Base-by-base conservation (phyloP, 2,329 filamentous ascomycete genomes). In the Phyllosticta paracitricarpa region DNA sequence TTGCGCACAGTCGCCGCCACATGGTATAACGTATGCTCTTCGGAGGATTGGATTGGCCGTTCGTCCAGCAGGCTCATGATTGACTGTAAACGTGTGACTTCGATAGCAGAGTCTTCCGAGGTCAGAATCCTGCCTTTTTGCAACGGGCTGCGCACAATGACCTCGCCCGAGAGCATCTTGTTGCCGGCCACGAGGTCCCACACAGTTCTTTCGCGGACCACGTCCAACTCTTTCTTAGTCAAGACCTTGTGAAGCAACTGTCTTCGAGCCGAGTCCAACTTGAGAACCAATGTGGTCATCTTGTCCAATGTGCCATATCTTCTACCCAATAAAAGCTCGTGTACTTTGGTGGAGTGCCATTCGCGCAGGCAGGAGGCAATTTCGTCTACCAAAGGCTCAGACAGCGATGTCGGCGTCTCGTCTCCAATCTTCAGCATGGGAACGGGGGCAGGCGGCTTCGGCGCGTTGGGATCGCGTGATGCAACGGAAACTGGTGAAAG, bases 401-500 rank as follows among this genome's bases (percentile, higher is more conserved):
- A 86, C 17, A 84, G 81, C 5, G 91, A 97, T 0, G 91, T 96
- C 1, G 92, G 90, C 1, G 91, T 96, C 77, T 99, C 94, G 70
- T 99, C 94, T 62, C 94, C 94, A 72, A 99, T 93, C 74, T 97
- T 96, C 59, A 99, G 82, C 89, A 97, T 94, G 4, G 94, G 94
- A 8, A 99, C 92, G 0, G 94, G 94, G 10, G 95, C 95, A 10
- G 91, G 84, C 30, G 93, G 94, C 68, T 90, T 91, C 10, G 86
- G 85, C 25, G 79, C 83, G 70, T 84, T 80, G 1, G 86, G 85
- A 67, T 91, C 84, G 64, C 87, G 83, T 65, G 78, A 66, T 24
- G 61, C 56, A n/a, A 69, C 63, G 22, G 74, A 76, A 48, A 73
- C 64, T 58, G 73, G 74, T 30, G 74, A 75, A 9, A 75, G 67